Base-by-base conservation (phyloP, 371 early-diverging fungal genomes). In the Saksenaea vasiformis region DNA sequence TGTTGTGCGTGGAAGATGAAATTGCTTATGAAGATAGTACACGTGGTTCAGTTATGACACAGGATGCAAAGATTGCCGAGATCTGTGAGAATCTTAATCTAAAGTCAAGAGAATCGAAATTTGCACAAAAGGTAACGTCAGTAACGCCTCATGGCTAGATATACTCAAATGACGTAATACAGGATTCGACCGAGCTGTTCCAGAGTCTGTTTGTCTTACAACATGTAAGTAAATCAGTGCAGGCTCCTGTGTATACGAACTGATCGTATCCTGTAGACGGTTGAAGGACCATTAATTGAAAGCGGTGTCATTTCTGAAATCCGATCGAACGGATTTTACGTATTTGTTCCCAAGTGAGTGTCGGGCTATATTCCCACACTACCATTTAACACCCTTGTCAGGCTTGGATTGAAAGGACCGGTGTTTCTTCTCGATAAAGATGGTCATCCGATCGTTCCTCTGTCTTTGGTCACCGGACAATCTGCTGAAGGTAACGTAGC, bases 131-230 rank as follows among this genome's bases (percentile, higher is more conserved):
- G 37, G 82, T 81, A 74, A 56, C 44, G 11, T 47, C 10, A 47
- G 5, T 14, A n/a, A 14, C 15, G 2, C 13, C 31, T 28, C 14
- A 22, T 60, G 58, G 36, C 13, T 22, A 54, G 19, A 26, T 7
- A 7, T 22, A 28, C 28, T 5, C 22, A 24, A 38, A 3, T 19
- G 1, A 28, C 7, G 27, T 15, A 17, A 36, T 27, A 24, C 69
- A 85, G 78, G 91, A 92, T 68, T 90, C 92, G 3, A 87, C 91
- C 0, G 90, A 90, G 51, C 66, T 92, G 15, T 92, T 92, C 74
- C 92, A 92, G 77, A 86, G 85, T 26, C 79, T 88, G 11, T 91
- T 84, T 59, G 83, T 92, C 3, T 61, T 82, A n/a, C 89, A 90
- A 58, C 80, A 84, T 62, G 78, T 78, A 70, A 64, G 67, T 26